Conservation (phyloP, 192 early-diverging fungal species). For the Backusella morwellensis region DNA sequence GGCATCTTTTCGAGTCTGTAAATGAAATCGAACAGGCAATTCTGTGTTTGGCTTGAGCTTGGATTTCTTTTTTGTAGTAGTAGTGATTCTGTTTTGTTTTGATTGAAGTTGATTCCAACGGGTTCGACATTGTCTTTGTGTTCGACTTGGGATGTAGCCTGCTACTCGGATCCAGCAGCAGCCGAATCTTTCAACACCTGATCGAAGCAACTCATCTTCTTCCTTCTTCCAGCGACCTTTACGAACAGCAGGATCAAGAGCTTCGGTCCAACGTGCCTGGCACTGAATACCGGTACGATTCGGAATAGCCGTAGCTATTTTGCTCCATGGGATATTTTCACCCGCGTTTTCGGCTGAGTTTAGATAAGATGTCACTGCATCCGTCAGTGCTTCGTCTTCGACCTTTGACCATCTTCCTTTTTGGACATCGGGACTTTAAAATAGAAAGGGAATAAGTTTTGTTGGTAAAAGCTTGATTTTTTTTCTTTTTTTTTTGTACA, state of each 20-base stretch:
- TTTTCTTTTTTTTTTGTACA: not conserved
- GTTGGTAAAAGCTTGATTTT: not conserved
- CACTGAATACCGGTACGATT: constrained; percentile 55
- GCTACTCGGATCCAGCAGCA: constrained; percentile 56
- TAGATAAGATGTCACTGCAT: constrained; percentile 10
- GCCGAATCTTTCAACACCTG: constrained; percentile 37
- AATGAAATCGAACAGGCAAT: not conserved
- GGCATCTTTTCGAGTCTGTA: constrained; percentile 2
- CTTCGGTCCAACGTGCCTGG: constrained; percentile 57
- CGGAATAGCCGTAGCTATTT: constrained; percentile 35
- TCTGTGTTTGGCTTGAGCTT: not conserved
- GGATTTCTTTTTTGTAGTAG: not conserved
- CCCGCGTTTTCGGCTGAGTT: not conserved
- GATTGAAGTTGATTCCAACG: constrained; percentile 54
- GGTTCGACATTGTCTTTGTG: constrained; percentile 55
- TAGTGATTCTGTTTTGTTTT: constrained; percentile 24
- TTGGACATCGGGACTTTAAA: constrained; percentile 21
- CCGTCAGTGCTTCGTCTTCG: constrained; percentile 24
- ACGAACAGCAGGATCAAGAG: constrained; percentile 48
- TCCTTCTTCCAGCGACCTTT: constrained; percentile 46
- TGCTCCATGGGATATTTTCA: constrained; percentile 33
- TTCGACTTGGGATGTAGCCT: constrained; percentile 44
- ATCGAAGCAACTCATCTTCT: constrained; percentile 52
- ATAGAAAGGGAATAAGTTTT: not conserved
- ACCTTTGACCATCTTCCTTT: constrained; percentile 26